phyloP scores from a whole-genome alignment of 2,329 filamentous ascomycete species.

The Trichophyton verrucosum region DNA sequence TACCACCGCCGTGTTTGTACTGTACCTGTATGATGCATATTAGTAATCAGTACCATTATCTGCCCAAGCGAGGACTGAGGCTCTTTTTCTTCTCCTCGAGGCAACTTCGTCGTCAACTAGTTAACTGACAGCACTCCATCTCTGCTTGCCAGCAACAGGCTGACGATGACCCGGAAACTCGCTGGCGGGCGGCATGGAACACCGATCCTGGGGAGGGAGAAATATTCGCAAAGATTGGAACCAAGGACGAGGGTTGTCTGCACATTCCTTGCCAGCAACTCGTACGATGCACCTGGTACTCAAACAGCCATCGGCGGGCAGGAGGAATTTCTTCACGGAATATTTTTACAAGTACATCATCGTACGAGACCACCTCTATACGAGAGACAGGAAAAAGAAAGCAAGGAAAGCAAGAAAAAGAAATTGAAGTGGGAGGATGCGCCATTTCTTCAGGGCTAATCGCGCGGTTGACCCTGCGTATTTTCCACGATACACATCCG shows the following conservation, averaged over 20 bases:
- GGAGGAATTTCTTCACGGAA: neutral
- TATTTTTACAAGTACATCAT: neutral
- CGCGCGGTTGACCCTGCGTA: slow-evolving; percentile 5
- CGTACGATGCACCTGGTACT: neutral
- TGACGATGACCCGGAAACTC: neutral
- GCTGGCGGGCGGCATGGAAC: neutral
- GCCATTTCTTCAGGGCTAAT: slow-evolving; percentile 4
- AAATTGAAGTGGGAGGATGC: neutral
- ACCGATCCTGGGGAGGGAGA: neutral
- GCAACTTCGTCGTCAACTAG: too few relatives aligned
- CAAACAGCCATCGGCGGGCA: neutral
- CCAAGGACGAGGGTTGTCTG: neutral
- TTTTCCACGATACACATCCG: neutral
- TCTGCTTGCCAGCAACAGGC: neutral
- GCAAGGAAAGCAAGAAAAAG: neutral
- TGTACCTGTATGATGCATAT: neutral
- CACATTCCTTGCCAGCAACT: neutral
- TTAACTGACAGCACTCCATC: neutral
- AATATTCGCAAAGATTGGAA: neutral
- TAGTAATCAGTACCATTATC: neutral
- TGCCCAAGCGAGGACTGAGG: too few relatives aligned
- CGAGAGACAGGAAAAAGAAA: neutral
- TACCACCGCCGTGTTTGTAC: neutral
- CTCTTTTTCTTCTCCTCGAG: too few relatives aligned
- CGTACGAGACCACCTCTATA: neutral